Evolutionary conservation across 306 rosid genomes (phyloP), one percentile per base, ranked within the genome.

Genomic region (Prunus salicina): DNA sequence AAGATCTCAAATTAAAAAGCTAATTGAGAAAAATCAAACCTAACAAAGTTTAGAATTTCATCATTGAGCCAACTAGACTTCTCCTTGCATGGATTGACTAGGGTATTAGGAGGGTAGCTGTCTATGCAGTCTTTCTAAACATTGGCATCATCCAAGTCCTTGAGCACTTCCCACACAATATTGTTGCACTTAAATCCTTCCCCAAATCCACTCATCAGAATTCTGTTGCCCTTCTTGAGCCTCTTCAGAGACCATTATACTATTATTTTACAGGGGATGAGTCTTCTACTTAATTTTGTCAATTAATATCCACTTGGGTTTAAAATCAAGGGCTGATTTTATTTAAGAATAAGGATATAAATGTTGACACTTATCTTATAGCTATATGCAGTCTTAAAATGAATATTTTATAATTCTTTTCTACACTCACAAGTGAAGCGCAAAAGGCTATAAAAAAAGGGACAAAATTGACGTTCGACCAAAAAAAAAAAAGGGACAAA

Each of bases 141-240:
- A 80, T 91, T 93, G 19, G 75, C 20, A 67, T 84, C 86, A 24
- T 82, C 84, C 84, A 93, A 64, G 60, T 90, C 89, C 78, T 22
- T 84, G 93, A 82, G 66, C 0, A 91, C 98, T 77, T 88, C 98
- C 98, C 98, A 93, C 65, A 91, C 86, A 79, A 97, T 91, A 69
- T 87, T 91, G 72, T 91, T 93, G 83, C 97, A 91, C 92, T 91
- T 88, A 62, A 88, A 93, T 5, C 98, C 96, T 0, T 97, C 98
- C 43, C 97, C 98, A 50, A 93, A 93, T 41, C 98, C 92, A 5
- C 92, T 87, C 97, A 93, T 91, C 60, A 93, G 76, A 32, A 93
- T 82, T 68, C 83, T 79, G 2, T 93, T 83, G 24, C 98, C 97
- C 67, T 86, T 88, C 76, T 85, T 90, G 0, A 93, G 88, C 84